These are phyloP conservation scores for Ustulina deusta DNA, from an alignment of 2,329 filamentous ascomycete genomes.

Conservation along the genomic window DNA sequence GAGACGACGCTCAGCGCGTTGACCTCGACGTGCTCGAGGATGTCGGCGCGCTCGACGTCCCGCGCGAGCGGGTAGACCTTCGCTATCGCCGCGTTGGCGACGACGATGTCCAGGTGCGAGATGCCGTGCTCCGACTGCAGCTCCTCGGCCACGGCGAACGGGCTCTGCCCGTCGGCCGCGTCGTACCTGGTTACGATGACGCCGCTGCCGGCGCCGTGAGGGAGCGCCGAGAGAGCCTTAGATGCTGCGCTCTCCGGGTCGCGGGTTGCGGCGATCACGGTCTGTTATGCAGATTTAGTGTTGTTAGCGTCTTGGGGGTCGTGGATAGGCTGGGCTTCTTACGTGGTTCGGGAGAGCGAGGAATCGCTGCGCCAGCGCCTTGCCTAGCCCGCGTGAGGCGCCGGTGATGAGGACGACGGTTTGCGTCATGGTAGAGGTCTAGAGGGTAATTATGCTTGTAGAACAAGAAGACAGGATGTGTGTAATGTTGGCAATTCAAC, in stretches of 20 bases:
- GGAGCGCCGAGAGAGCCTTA: constrained; percentile 51
- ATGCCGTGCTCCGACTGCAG: constrained; percentile 53
- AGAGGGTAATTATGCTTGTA: not conserved
- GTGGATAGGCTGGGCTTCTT: not conserved
- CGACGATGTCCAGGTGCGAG: constrained; percentile 60
- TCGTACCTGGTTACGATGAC: constrained; percentile 60
- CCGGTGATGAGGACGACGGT: constrained; percentile 54
- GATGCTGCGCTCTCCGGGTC: constrained; percentile 47
- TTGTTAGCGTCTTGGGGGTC: not conserved
- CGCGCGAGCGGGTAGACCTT: constrained; percentile 50
- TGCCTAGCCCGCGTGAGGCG: constrained; percentile 55
- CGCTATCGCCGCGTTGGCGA: constrained; percentile 64
- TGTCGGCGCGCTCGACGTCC: constrained; percentile 52
- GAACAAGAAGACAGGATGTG: not conserved
- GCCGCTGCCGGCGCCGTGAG: constrained; percentile 50
- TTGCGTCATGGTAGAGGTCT: constrained; percentile 23
- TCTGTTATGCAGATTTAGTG: constrained; percentile 41
- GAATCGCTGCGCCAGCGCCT: constrained; percentile 52
- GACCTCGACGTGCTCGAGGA: constrained; percentile 55
- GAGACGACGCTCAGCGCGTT: constrained; percentile 58
- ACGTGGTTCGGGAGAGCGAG: constrained; percentile 67
- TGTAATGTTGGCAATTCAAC: too few species aligned
- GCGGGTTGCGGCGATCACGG: constrained; percentile 57
- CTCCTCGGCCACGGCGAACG: constrained; percentile 50
- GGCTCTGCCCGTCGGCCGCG: constrained; percentile 50